Conservation (phyloP, 176 grass and related monocot species). For the Musa troglodytarum region DNA sequence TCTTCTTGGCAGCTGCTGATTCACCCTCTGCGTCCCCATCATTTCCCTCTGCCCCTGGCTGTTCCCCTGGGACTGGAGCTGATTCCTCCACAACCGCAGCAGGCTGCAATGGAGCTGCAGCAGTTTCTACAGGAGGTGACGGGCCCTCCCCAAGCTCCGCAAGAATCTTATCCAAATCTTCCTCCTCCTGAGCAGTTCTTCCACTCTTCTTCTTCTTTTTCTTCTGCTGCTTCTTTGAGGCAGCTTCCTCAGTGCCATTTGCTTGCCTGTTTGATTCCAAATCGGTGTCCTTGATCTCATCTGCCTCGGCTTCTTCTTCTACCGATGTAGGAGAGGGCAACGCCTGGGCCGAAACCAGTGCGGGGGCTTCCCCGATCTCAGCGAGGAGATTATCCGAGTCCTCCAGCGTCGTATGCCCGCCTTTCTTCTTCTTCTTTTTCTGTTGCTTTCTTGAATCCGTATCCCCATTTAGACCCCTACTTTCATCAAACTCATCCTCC, state of each 20-base stretch:
- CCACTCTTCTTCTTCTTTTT: constrained; percentile 54
- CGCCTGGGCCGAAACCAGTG: background rate
- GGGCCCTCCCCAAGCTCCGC: constrained; percentile 35
- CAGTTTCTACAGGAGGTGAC: background rate
- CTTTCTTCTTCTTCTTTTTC: constrained; percentile 22
- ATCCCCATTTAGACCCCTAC: constrained; percentile 21
- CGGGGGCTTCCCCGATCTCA: constrained; percentile 26
- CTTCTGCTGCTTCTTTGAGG: constrained; percentile 38
- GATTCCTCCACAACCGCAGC: background rate
- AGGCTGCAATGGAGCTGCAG: background rate
- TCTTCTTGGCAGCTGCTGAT: constrained; percentile 69
- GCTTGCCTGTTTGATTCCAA: constrained; percentile 31
- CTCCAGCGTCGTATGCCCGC: constrained; percentile 38
- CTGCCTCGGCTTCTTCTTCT: constrained; percentile 30
- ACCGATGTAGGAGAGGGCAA: constrained; percentile 19
- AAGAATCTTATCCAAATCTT: constrained; percentile 47
- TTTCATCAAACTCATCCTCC: constrained; percentile 27
- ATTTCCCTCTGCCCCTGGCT: constrained; percentile 39
- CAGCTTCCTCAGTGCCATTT: constrained; percentile 18
- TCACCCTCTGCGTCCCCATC: constrained; percentile 58
- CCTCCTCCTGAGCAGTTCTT: constrained; percentile 42
- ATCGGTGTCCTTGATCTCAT: constrained; percentile 15
- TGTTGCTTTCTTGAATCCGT: constrained; percentile 14
- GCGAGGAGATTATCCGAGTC: constrained; percentile 49
- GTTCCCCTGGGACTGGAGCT: constrained; percentile 1